Evolutionary conservation across 2,329 filamentous ascomycete genomes (phyloP), one percentile per base, ranked within the genome.

Genomic region (Aspergillus quadricinctus): DNA sequence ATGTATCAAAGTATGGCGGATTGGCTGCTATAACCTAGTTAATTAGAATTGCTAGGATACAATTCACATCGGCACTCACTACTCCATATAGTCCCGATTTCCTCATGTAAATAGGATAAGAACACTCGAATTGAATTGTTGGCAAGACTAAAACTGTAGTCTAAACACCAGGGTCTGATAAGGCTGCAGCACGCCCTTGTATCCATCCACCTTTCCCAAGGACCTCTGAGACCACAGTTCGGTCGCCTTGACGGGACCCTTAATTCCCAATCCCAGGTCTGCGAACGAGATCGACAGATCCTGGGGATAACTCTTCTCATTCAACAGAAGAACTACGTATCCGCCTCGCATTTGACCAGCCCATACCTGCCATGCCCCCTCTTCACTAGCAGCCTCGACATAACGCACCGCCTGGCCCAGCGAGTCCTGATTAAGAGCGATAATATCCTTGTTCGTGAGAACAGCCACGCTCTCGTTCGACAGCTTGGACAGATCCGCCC

Each of bases 401-500:
- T 45, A 55, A n/a, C 27, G 14, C 4, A 48, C 40, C 7, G 53
- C 5, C 14, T 17, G 31, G 31, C 31, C 31, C 14, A 17, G 8
- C 9, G 48, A n/a, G 17, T 57, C 55, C 21, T 57, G 51, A 11
- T 49, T 57, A 4, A 57, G 2, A 0, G 37, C 27, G 9, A 57
- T 57, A 6, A 57, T 50, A 4, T 40, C 51, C 19, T 17, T 41
- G 8, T 57, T 57, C 3, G 9, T 43, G 5, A 57, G 41, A 9
- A 57, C 27, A 1, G 28, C 48, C 3, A 57, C 14, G 8, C 43
- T 54, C 1, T 54, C 56, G 6, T 48, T 11, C 14, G 53, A 50
- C 9, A 50, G 29, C 14, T 46, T 56, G 7, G 25, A 17, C 2
- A 52, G n/a, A 46, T 57, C 41, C 14, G 74, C 72, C 6, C 77